Conservation (phyloP, 208 protist genomes). For the Acanthamoeba castellanii region DNA sequence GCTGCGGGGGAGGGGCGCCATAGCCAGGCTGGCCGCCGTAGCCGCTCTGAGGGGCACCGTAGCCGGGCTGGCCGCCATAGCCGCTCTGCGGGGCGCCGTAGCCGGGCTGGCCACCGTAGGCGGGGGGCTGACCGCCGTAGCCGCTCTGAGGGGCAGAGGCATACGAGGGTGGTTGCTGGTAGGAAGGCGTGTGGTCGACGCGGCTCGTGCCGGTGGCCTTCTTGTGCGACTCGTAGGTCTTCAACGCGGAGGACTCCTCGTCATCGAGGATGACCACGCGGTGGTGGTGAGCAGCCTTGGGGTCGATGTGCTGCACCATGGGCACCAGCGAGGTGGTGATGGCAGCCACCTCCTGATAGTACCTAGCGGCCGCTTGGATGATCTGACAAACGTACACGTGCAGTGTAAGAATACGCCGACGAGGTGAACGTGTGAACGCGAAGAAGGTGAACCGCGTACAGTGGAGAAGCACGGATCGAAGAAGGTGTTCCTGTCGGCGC, state of each 20-base stretch:
- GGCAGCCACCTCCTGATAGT: constrained; percentile 43
- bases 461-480: constrained; percentile 63
- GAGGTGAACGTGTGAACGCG: background rate
- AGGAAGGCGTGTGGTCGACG: constrained; percentile 47
- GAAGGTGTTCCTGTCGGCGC: constrained; percentile 24
- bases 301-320: constrained; percentile 34
- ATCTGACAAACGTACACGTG: background rate
- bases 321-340: constrained; percentile 20
- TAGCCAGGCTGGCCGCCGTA: constrained; percentile 5
- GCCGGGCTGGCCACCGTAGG: background rate
- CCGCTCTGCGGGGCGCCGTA: constrained; percentile 21
- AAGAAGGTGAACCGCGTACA: background rate
- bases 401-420: background rate
- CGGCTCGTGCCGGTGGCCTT: background rate
- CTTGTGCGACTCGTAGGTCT: background rate
- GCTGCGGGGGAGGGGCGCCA: background rate
- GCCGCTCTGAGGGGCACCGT: background rate
- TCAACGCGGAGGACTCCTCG: background rate
- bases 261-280: background rate
- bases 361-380: constrained; percentile 31
- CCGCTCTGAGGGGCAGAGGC: too few species aligned
- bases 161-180: background rate
- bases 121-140: too few species aligned
- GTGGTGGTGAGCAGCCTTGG: background rate
- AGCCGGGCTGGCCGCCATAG: constrained; percentile 12